Evolutionary conservation across 1,284 basidiomycete genomes (phyloP), one percentile per base, ranked within the genome.

Genomic region (Termitomyces sp.): DNA sequence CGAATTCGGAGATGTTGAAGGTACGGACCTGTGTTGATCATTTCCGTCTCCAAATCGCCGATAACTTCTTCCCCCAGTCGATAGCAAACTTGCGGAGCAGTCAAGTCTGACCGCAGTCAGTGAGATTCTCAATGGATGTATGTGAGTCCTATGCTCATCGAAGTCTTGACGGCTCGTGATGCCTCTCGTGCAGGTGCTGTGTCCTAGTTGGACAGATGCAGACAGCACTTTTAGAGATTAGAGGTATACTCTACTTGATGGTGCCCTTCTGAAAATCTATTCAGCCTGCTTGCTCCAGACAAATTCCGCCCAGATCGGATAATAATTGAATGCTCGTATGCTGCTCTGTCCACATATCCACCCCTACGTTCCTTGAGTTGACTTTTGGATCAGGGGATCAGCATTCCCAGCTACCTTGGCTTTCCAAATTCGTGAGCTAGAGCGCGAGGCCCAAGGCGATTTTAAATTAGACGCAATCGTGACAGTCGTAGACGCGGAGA

Each of bases 201-300:
- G 88, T 94, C 1, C 82, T 95, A 38, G 92, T 95, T 31, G 93
- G 93, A 3, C 90, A 94, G 63, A 93, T 96, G 83, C 88, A 94
- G 70, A 91, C 78, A 13, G 93, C 93, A 6, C 71, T 95, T 42
- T 69, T 93, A 38, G 93, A 95, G 67, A 94, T 96, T 56, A 77
- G 83, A 74, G 87, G 90, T 88, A 61, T 10, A 30, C 1, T 28
- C 10, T 44, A 13, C 15, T 19, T 19, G 12, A 9, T 38, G 17
- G 4, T 5, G 21, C 1, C 13, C 6, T 40, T 19, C 3, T 15
- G 33, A 45, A 50, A 17, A 19, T 54, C 50, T 39, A 41, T 17
- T 24, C 1, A 53, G 34, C 33, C 39, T 9, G 8, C 5, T 19
- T 17, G 15, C 55, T 50, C 38, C 62, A 88, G 92, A 94, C 42